A percentile compares a stretch with the other conserved stretches of the same genome.
Conservation (phyloP, 1,284 basidiomycete genomes). For the Moniliella sp. region DNA sequence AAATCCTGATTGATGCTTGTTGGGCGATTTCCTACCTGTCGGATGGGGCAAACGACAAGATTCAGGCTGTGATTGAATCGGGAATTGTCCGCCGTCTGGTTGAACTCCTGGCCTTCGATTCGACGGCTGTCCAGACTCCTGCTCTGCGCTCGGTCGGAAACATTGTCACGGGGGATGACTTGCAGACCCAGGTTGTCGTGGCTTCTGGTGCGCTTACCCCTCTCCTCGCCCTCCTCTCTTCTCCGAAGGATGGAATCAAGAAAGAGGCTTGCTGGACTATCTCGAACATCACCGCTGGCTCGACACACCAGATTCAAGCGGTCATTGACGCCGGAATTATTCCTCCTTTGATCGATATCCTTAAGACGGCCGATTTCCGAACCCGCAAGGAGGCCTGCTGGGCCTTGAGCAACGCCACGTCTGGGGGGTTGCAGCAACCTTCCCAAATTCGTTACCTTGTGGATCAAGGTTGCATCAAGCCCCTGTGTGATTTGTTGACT, state of each 20-base stretch:
- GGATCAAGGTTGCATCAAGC: slow-evolving; percentile 90
- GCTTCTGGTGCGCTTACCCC: slow-evolving; percentile 84
- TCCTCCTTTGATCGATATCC: slow-evolving; percentile 91
- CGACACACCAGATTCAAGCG: slow-evolving; percentile 80
- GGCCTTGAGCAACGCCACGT: slow-evolving; percentile 97
- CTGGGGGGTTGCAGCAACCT: slow-evolving; percentile 87
- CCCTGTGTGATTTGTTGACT: slow-evolving; percentile 77
- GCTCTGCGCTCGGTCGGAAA: slow-evolving; percentile 92
- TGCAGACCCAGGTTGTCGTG: slow-evolving; percentile 94
- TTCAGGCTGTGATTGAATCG: slow-evolving; percentile 95
- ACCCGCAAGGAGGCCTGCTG: slow-evolving; percentile 98
- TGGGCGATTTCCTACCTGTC: slow-evolving; percentile 99
- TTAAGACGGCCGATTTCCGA: slow-evolving; percentile 93
- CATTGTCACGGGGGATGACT: slow-evolving; percentile 93
- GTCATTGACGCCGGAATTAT: slow-evolving; percentile 56
- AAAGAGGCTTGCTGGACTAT: slow-evolving; percentile 99
- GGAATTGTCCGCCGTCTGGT: slow-evolving; percentile 92
- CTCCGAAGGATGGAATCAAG: slow-evolving; percentile 78
- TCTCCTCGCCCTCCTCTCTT: slow-evolving; percentile 69
- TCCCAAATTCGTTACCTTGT: slow-evolving; percentile 95
- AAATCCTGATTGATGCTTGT: slow-evolving; percentile 96
- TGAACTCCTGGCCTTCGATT: slow-evolving; percentile 81
- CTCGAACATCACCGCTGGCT: slow-evolving; percentile 92
- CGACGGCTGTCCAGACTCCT: slow-evolving; percentile 94
- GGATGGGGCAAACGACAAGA: slow-evolving; percentile 97